Percentiles rank a stretch among this genome's conserved stretches.
Evolutionary conservation across 768 basidiomycete genomes (phyloP).

Genomic region (Strobilomyces confusus): DNA sequence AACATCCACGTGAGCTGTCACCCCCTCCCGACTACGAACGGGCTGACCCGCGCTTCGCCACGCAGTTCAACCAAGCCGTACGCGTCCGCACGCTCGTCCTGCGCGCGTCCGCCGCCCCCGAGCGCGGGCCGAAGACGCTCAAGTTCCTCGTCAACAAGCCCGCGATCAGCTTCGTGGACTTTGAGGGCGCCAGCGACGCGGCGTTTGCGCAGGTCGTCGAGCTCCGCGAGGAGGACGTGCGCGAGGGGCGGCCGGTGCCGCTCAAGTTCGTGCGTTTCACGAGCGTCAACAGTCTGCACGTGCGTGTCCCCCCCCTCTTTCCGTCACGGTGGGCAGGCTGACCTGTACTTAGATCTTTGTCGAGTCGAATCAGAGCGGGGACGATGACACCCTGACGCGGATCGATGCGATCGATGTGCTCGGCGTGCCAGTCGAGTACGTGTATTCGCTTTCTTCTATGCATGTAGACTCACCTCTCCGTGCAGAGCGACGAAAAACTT

Average conservation of each 20-base stretch:
- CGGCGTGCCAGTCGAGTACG: constrained; percentile 57
- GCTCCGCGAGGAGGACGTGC: constrained; percentile 46
- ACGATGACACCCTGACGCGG: constrained; percentile 50
- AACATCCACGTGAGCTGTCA: constrained; percentile 52
- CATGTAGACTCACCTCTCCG: not conserved
- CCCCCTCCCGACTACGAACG: no score
- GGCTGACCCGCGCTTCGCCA: no score
- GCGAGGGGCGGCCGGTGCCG: constrained; percentile 40
- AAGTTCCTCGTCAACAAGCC: constrained; percentile 62
- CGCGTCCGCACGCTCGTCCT: constrained; percentile 58
- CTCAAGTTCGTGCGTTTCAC: constrained; percentile 71
- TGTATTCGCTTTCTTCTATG: constrained; percentile 6
- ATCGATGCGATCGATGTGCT: constrained; percentile 66
- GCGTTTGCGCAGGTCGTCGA: constrained; percentile 56
- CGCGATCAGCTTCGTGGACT: constrained; percentile 61
- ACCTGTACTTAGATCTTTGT: constrained; percentile 58
- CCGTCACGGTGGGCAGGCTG: not conserved
- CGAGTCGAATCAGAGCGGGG: constrained; percentile 57
- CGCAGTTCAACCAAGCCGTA: constrained; percentile 63
- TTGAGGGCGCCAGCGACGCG: constrained; percentile 48
- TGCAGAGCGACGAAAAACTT: constrained; percentile 36
- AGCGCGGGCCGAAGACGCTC: constrained; percentile 55
- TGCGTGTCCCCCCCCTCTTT: constrained; percentile 20
- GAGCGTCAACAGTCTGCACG: constrained; percentile 61
- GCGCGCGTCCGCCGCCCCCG: constrained; percentile 31